phyloP scores from a whole-genome alignment of 2,329 filamentous ascomycete genomes.

The Beauveria sp. region DNA sequence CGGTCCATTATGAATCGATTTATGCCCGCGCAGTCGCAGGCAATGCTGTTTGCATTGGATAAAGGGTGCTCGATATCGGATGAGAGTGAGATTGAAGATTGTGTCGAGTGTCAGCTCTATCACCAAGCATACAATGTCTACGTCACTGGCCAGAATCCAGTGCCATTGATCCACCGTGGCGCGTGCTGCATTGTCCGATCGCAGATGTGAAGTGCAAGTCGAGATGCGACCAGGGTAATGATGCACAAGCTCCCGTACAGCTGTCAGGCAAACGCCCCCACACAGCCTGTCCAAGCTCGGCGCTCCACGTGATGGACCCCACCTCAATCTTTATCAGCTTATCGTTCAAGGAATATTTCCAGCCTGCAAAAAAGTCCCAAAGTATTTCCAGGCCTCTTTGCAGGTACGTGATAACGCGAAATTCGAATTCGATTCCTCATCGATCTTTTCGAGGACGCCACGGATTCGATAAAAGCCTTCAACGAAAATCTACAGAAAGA shows the following conservation, averaged over 20 bases:
- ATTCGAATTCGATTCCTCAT: not conserved
- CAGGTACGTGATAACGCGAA: not conserved
- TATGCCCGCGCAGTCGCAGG: not conserved
- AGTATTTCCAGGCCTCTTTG: not conserved
- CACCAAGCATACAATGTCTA: not conserved
- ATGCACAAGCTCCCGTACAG: slow-evolving; percentile 1
- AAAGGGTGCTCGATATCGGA: not conserved
- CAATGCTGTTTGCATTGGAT: not conserved
- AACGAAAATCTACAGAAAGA: not conserved
- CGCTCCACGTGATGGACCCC: slow-evolving; percentile 10
- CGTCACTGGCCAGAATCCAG: slow-evolving; percentile 6
- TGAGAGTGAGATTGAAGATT: not conserved
- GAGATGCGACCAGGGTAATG: slow-evolving; percentile 2
- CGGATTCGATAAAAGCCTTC: not conserved
- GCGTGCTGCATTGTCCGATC: slow-evolving; percentile 5
- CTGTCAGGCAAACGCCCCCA: slow-evolving; percentile 1
- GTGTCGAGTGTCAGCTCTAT: not conserved
- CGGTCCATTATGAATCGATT: slow-evolving; percentile 39
- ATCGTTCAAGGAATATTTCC: slow-evolving; percentile 8
- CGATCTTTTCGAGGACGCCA: no score
- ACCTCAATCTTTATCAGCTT: slow-evolving; percentile 11
- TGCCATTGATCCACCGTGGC: slow-evolving; percentile 6
- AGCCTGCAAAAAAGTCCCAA: not conserved
- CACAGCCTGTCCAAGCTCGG: not conserved
- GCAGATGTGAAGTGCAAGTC: not conserved